Evolutionary conservation across 345 rosid species (phyloP).

Genomic region (Eucalyptus sideroxylon): DNA sequence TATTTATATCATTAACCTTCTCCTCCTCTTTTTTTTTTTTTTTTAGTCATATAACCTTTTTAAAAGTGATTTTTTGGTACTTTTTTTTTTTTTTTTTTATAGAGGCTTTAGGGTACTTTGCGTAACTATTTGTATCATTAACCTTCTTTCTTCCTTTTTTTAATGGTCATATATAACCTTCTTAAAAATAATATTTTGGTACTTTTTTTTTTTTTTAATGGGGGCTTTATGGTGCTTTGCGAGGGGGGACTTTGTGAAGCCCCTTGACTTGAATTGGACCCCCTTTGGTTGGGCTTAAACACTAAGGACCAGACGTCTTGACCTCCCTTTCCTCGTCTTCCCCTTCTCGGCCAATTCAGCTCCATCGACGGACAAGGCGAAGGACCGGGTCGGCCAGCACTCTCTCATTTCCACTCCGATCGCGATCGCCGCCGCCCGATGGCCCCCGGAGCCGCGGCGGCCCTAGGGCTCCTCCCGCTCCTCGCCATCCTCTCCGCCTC

Average conservation of each 20-base stretch:
- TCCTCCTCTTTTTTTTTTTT: accelerated
- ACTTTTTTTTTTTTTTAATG: neutral
- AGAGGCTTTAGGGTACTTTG: too few relatives aligned
- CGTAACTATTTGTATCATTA: too few relatives aligned
- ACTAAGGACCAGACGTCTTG: neutral
- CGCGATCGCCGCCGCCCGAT: neutral
- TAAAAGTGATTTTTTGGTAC: too few relatives aligned
- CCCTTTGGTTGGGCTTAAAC: neutral
- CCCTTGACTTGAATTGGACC: neutral
- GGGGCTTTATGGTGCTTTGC: neutral
- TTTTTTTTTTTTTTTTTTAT: too few relatives aligned
- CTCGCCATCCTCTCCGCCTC: neutral
- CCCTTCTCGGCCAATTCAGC: neutral
- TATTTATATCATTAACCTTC: too few relatives aligned
- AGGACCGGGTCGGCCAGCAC: neutral
- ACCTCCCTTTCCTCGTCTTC: neutral
- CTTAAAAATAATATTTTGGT: too few relatives aligned
- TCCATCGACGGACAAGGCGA: neutral
- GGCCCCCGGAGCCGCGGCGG: neutral
- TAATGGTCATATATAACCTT: too few relatives aligned
- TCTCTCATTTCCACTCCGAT: neutral
- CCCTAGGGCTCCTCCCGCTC: conserved; percentile 7
- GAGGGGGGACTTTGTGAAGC: accelerated
- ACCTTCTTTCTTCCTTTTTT: too few relatives aligned
- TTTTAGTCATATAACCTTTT: too few relatives aligned